Base-by-base conservation (phyloP, 192 early-diverging fungal genomes). In the Coemansia sp. region DNA sequence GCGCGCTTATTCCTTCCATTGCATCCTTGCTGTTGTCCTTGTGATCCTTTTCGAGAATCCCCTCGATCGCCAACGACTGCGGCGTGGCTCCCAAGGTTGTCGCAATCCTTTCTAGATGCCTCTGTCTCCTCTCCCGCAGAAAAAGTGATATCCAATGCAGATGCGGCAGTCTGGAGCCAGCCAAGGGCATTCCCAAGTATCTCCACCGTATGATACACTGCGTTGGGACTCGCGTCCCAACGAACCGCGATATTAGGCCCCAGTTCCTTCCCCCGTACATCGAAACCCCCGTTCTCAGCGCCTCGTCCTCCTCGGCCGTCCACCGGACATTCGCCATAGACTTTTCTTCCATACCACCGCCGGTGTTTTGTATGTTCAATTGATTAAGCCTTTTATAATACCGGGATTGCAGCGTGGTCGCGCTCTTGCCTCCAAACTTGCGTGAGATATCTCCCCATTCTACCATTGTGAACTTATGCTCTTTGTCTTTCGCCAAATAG, bases 291-390 rank as follows among this genome's bases (percentile, higher is more conserved):
- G 70, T 77, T 8, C 53, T 35, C 52, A 77, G 49, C 15, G 75
- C 46, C 32, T 77, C 70, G 59, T 77, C 75, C 54, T 77, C 75
- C 17, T 65, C 59, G 1, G 49, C 25, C 19, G 75, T 52, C 75
- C 75, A 77, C 48, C 48, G 54, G 9, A 0, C 25, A 0, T 0
- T 0, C 15, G 3, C 14, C 2, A 2, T 14, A 25, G 50, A 22
- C 22, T 53, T 45, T 45, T 13, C 1, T 13, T 45, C 15, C 8
- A 13, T 17, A 5, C 15, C 23, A 19, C 43, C 43, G 17, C 15
- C 14, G 43, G 14, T n/a, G 43, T 19, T 10, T 9, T 6, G 19
- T 50, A 8, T 23, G 7, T 25, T 23, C 4, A 23, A 23, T 6
- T 50, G 5, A 40, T 8, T 40, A 40, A 11, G 0, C 38, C 9